Base-by-base conservation (phyloP, 345 rosid genomes). In the Dipteronia dyeriana region DNA sequence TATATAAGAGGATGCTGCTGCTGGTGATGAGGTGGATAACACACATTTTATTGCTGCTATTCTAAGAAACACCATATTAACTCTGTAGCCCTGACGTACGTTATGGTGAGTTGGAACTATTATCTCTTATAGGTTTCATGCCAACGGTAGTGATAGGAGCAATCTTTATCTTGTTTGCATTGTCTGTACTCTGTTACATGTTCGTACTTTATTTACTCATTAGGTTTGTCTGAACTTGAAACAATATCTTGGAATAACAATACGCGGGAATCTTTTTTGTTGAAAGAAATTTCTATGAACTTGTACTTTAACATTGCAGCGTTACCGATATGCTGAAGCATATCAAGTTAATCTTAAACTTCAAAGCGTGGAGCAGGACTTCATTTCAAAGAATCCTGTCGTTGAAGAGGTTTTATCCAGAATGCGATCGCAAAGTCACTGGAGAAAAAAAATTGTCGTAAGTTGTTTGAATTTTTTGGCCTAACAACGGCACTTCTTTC, bases 281-380 rank as follows among this genome's bases (percentile, higher is more conserved):
- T 75, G 31, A 53, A 79, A 47, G 41, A 45, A 29, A 68, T 22
- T 17, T 68, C 72, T 53, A 68, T 76, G 16, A 8, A 73, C 63
- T 72, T 14, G 47, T 68, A 45, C 79, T 70, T 66, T 79, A 62
- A 63, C 66, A 51, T 81, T 86, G 81, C 90, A 97, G 99, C 95
- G 99, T 25, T 89, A 86, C 84, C 90, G 94, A 76, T 97, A 94
- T 85, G 86, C 88, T 39, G 91, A 94, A 83, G 98, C 99, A 75
- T 90, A 86, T 85, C 92, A 87, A 82, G 89, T 92, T 68, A 86
- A 92, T 86, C 81, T 73, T 68, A 88, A 78, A 78, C 96, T 97
- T 81, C 89, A 89, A 83, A 82, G 67, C 56, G 68, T 84, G 78
- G 99, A 92, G 89, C 82, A 88, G 84, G 88, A 86, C 25, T 92